Percentiles rank a stretch among this genome's conserved stretches.
Conservation (phyloP, 2,329 filamentous ascomycete genomes). For the Biscogniauxia sp. region DNA sequence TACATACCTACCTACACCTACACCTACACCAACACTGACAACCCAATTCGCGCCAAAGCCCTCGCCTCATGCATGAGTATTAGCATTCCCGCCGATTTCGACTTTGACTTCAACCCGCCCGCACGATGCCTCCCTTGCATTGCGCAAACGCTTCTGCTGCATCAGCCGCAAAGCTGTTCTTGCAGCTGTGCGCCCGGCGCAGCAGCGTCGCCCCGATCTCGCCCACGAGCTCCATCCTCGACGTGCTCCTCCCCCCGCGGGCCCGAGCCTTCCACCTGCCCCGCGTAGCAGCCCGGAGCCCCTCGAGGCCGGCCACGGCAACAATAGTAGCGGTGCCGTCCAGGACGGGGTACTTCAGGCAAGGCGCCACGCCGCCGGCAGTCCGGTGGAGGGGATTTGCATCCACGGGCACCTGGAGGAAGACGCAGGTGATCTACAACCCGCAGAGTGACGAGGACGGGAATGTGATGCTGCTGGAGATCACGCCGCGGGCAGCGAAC, state of each 20-base stretch:
- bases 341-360: constrained; percentile 2
- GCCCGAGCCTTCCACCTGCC: constrained; percentile 28
- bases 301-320: background rate
- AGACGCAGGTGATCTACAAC: constrained; percentile 60
- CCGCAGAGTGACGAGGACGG: constrained; percentile 79
- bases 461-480: constrained; percentile 77
- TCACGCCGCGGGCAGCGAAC: constrained; percentile 78
- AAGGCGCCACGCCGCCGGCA: background rate
- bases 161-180: constrained; percentile 31
- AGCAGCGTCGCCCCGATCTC: constrained; percentile 12
- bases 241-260: constrained; percentile 31
- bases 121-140: constrained; percentile 23
- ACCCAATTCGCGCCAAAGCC: background rate
- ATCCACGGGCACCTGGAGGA: constrained; percentile 33
- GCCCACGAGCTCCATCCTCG: constrained; percentile 33
- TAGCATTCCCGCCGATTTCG: background rate
- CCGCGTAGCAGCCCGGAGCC: constrained; percentile 14
- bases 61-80: constrained; percentile 5
- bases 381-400: constrained; percentile 33
- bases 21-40: too few relatives aligned
- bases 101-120: constrained; percentile 1
- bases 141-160: constrained; percentile 36
- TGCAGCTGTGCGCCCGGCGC: constrained; percentile 30
- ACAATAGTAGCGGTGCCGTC: constrained; percentile 4
- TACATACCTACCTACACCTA: too few relatives aligned